Base-by-base conservation (phyloP, 1,284 basidiomycete genomes). In the Heterobasidion parviporum region DNA sequence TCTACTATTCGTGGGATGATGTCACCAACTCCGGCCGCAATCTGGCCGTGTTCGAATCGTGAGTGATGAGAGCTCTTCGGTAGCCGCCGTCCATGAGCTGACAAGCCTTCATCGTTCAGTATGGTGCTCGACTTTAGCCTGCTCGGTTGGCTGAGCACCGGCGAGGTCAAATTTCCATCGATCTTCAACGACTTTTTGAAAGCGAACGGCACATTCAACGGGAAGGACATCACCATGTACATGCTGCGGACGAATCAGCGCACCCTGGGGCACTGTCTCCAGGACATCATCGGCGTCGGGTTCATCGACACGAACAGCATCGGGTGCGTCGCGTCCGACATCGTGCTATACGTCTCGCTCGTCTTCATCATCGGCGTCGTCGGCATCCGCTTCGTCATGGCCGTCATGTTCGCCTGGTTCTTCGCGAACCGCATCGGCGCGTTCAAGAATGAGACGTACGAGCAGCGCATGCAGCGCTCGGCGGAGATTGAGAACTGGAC, bases 331-430 rank as follows among this genome's bases (percentile, higher is more conserved):
- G 94, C 95, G 2, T 98, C 96, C 20, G 80, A 90, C 59, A 87
- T 98, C 59, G 94, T 98, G 46, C 86, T 99, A 58, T 97, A 96
- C 70, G 78, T 98, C 56, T 98, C 96, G 50, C 85, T 98, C 63
- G 83, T 96, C 62, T 97, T 98, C 81, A 99, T 99, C 69, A 87
- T 98, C 61, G 97, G 96, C 59, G 95, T 98, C 58, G 96, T 99
- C 56, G 78, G 82, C 55, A 95, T 98, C 72, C 93, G 94, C 60
- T 99, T 98, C 76, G 77, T 82, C 63, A 96, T 99, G 94, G 96
- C 97, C 46, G 90, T 98, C 64, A 78, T 93, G 68, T 99, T 99
- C 72, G 82, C 91, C 45, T 99, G 96, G 96, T 99, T 98, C 80
- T 85, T 94, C 67, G 93, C 91, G 20, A 94, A 91, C 89, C 85